These are phyloP conservation scores for Conticribra guillardii DNA, from an alignment of 108 stramenopile genomes.

Conservation along the genomic window DNA sequence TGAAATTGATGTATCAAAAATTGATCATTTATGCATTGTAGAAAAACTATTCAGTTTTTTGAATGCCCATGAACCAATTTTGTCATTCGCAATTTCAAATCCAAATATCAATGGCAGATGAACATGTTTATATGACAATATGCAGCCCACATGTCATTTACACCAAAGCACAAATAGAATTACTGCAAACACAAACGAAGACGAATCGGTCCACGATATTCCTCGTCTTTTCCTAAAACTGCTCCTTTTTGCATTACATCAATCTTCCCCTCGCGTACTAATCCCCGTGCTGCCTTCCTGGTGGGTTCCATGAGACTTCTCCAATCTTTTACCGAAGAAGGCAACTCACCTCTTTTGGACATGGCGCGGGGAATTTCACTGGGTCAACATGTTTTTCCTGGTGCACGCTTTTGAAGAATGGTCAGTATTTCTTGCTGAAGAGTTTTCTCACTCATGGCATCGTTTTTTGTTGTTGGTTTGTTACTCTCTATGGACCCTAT, in stretches of 20 bases:
- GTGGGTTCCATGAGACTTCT: conserved; percentile 48
- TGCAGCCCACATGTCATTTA: no score
- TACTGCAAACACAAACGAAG: conserved; percentile 40
- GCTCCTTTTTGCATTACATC: conserved; percentile 41
- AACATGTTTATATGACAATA: no score
- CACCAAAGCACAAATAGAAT: no score
- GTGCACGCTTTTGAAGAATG: conserved; percentile 21
- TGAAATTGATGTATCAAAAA: no score
- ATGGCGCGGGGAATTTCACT: conserved; percentile 49
- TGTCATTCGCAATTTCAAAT: no score
- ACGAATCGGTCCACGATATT: conserved; percentile 51
- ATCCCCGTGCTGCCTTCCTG: conserved; percentile 38
- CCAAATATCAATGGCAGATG: no score
- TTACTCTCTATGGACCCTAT: neutral
- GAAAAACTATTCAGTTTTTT: no score
- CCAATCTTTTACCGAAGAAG: conserved; percentile 37
- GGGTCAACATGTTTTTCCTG: conserved; percentile 53
- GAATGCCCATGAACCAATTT: no score
- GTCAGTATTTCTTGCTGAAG: conserved; percentile 41
- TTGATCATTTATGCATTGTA: no score
- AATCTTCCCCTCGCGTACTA: conserved; percentile 28
- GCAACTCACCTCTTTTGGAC: conserved; percentile 29
- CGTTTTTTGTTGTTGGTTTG: neutral
- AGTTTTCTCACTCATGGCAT: conserved; percentile 8
- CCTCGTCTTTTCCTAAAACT: conserved; percentile 31